Evolutionary conservation across 1,284 basidiomycete genomes (phyloP).

Genomic region (Neotropicomus parvogracilis): DNA sequence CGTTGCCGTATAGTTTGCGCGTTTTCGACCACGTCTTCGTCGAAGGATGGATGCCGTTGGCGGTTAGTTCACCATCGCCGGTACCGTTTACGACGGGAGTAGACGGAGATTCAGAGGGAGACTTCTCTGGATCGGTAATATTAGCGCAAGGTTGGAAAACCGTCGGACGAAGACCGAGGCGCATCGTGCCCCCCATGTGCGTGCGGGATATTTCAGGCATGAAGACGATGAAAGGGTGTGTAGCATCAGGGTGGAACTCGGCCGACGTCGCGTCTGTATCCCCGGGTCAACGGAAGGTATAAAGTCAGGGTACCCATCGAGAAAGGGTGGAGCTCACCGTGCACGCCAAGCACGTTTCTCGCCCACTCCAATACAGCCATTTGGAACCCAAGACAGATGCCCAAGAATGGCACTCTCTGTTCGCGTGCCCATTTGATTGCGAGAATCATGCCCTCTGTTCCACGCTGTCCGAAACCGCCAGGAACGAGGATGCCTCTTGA

Average conservation of each 20-base stretch:
- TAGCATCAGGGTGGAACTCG: conserved; percentile 66
- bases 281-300: conserved; percentile 9
- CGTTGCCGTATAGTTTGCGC: conserved; percentile 83
- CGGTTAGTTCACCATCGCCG: conserved; percentile 14
- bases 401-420: conserved; percentile 92
- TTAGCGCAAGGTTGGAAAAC: conserved; percentile 62
- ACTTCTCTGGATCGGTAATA: conserved; percentile 8
- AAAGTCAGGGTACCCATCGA: neutral
- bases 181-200: conserved; percentile 98
- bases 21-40: conserved; percentile 64
- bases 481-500: conserved; percentile 89
- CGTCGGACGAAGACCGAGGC: conserved; percentile 91
- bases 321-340: conserved; percentile 42
- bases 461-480: conserved; percentile 91
- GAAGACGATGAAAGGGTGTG: conserved; percentile 85
- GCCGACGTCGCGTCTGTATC: conserved; percentile 80
- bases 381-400: conserved; percentile 98
- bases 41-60: conserved; percentile 25
- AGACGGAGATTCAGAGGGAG: conserved; percentile 15
- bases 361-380: conserved; percentile 96
- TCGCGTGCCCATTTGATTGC: conserved; percentile 97
- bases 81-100: conserved; percentile 8
- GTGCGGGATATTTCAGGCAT: conserved; percentile 99
- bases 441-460: conserved; percentile 96
- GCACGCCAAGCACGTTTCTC: conserved; percentile 76